phyloP scores from a whole-genome alignment of 139 green algal genomes.

The Chlamydomonas sp. region DNA sequence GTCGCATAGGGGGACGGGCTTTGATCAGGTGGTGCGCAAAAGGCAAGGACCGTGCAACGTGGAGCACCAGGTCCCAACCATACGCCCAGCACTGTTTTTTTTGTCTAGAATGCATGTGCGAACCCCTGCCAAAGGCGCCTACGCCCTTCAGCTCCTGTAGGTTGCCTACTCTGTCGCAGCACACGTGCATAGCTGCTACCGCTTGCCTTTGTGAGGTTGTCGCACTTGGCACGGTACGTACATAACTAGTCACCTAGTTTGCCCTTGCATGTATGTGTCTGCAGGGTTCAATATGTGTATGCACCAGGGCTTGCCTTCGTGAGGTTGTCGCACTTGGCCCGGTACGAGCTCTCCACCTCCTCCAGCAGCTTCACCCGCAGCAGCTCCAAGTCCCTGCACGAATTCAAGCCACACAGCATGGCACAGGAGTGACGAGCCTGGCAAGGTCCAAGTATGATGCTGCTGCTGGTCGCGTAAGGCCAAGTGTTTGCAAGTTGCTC shows the following conservation, averaged over 20 bases:
- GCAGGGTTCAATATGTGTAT: background rate
- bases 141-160: too few species aligned
- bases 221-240: conserved; percentile 55
- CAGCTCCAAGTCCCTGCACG: conserved; percentile 68
- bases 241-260: too few species aligned
- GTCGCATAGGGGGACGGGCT: conserved; percentile 29
- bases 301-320: conserved; percentile 31
- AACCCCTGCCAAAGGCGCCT: too few species aligned
- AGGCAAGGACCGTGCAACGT: too few species aligned
- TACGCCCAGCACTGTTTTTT: too few species aligned
- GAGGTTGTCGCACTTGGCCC: conserved; percentile 61
- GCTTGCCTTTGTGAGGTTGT: conserved; percentile 47
- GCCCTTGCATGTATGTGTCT: conserved; percentile 5
- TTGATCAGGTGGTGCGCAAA: too few species aligned
- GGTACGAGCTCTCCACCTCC: conserved; percentile 62
- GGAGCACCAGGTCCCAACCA: too few species aligned
- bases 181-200: too few species aligned
- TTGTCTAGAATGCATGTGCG: too few species aligned
- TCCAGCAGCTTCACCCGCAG: conserved; percentile 64
- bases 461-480: background rate
- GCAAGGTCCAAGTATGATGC: background rate
- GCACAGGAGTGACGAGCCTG: background rate
- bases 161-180: too few species aligned
- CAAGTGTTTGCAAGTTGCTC: background rate
- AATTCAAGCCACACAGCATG: background rate